Base-by-base conservation (phyloP, 208 protist genomes). In the Leptomonas seymouri region DNA sequence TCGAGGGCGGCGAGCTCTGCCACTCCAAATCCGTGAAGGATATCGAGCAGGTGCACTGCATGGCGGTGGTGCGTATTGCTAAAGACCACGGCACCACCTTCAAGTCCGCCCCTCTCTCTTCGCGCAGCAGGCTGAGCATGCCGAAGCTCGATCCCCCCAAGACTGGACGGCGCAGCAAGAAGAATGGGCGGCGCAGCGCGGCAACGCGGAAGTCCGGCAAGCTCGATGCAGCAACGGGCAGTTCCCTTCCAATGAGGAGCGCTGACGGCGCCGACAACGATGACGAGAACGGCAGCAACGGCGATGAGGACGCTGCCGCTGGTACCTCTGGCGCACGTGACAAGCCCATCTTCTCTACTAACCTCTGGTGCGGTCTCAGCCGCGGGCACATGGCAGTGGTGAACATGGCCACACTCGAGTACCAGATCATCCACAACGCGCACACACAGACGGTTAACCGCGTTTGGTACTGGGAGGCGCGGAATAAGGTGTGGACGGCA, bases 21-120 rank as follows among this genome's bases (percentile, higher is more conserved):
- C 68, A 79, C 48, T 79, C 55, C 14, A 72, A 82, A n/a, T 81
- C 75, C 3, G 28, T 96, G 44, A 69, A 83, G 41, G 62, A 71
- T 60, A 84, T 93, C n/a, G 82, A 80, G n/a, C 82, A 93, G 74
- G 89, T 96, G 49, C 71, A 92, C 81, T 86, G 85, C 54, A 88
- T 96, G 80, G 84, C 86, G 18, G 81, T 96, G 14, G 91, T 96
- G 44, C 75, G 74, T 48, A 70, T 96, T 28, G 83, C 85, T 16
- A 78, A 76, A 21, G 81, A 78, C 50, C 67, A 73, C 59, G 63
- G 74, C 41, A 85, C 79, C 34, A 84, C 87, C 56, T 94, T 94
- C 74, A 93, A 91, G 71, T 80, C 79, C 18, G 69, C 69, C 27
- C 62, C 62, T 18, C 49, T 50, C 51, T 71, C 62, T 5, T 56